phyloP scores from a whole-genome alignment of 352 stramenopile genomes.

The Phytophthora citricola region DNA sequence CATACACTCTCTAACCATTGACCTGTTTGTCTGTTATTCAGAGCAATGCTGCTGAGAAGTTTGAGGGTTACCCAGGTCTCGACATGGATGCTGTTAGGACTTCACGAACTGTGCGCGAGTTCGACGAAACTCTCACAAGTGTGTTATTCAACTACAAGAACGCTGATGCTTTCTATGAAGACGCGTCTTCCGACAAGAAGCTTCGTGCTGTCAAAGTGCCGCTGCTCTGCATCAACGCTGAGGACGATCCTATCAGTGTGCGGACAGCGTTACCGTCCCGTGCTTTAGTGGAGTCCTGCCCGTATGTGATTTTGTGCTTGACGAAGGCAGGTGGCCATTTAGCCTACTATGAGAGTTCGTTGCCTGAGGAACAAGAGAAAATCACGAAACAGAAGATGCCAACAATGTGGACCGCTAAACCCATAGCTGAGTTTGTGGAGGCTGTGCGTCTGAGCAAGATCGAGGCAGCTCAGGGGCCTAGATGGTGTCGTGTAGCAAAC shows the following conservation, averaged over 20 bases:
- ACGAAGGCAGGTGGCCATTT: slow-evolving; percentile 69
- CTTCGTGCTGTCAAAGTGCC: slow-evolving; percentile 50
- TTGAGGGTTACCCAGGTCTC: slow-evolving; percentile 46
- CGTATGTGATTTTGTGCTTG: slow-evolving; percentile 62
- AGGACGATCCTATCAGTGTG: slow-evolving; percentile 63
- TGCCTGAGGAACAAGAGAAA: slow-evolving; percentile 6
- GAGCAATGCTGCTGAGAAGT: slow-evolving; percentile 47
- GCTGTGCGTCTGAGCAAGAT: slow-evolving; percentile 36
- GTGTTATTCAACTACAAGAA: slow-evolving; percentile 58
- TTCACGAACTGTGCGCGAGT: slow-evolving; percentile 50
- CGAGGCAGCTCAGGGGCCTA: slow-evolving; percentile 11
- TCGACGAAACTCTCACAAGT: slow-evolving; percentile 66
- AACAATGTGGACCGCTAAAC: slow-evolving; percentile 46
- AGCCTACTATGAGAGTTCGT: slow-evolving; percentile 57
- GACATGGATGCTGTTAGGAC: slow-evolving; percentile 47
- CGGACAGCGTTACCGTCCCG: slow-evolving; percentile 35
- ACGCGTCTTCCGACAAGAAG: slow-evolving; percentile 50
- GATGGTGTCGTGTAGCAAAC: neutral
- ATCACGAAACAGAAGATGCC: slow-evolving; percentile 1
- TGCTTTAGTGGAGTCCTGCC: slow-evolving; percentile 43
- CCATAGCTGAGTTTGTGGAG: slow-evolving; percentile 56
- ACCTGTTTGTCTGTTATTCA: neutral
- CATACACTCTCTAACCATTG: slow-evolving; percentile 2
- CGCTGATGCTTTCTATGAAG: slow-evolving; percentile 56
- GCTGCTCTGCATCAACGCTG: slow-evolving; percentile 62